A percentile compares a stretch with the other conserved stretches of the same genome.
These are phyloP conservation scores for Sporothrix dimorphospora DNA, from an alignment of 2,329 filamentous ascomycete species.

Conservation along the genomic window DNA sequence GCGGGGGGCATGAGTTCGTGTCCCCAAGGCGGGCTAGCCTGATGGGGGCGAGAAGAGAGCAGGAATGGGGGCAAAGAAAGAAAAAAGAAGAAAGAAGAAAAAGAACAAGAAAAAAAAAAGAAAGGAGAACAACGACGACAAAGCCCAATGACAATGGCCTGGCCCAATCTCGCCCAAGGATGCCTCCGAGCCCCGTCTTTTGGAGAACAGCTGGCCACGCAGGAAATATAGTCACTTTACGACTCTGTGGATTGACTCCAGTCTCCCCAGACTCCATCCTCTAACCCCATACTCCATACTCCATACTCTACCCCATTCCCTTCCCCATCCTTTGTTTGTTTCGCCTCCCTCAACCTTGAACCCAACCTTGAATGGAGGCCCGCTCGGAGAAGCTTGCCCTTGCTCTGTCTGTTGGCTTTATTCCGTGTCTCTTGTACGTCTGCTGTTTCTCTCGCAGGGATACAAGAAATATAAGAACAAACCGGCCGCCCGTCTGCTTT, in stretches of 20 bases:
- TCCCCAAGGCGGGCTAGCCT: background rate
- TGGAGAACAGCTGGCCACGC: background rate
- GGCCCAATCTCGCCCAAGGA: background rate
- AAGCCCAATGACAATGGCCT: background rate
- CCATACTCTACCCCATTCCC: background rate
- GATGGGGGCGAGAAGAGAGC: background rate
- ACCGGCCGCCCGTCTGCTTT: background rate
- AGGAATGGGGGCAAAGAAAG: background rate
- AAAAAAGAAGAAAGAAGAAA: background rate
- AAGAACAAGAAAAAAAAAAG: background rate
- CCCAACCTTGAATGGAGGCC: background rate
- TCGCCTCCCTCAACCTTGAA: conserved; percentile 5
- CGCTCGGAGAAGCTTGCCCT: conserved; percentile 19
- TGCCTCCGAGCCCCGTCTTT: background rate
- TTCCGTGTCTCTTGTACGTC: background rate
- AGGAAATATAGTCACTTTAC: background rate
- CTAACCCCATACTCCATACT: background rate
- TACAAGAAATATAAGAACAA: conserved; percentile 16
- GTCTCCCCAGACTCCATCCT: background rate
- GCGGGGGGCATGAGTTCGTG: conserved; percentile 11
- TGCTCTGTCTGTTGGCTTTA: background rate
- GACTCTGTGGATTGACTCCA: background rate
- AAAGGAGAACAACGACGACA: background rate
- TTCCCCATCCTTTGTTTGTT: background rate
- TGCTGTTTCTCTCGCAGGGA: conserved; percentile 8